Evolutionary conservation across 768 basidiomycete genomes (phyloP), one percentile per base, ranked within the genome.

Genomic region (Sarcomyxa edulis): DNA sequence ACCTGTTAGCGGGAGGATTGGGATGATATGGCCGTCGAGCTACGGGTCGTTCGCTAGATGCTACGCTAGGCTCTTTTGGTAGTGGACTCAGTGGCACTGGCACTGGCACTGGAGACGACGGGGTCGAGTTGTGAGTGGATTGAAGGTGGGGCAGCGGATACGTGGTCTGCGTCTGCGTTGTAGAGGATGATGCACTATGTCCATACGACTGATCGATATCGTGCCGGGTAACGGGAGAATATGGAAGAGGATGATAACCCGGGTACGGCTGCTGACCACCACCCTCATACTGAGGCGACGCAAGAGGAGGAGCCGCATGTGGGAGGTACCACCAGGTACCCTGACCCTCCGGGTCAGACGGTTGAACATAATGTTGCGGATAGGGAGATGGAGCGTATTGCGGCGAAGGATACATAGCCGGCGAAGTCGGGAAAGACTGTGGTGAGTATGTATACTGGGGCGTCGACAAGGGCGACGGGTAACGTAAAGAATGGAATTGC

Each of bases 1-100:
- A 89, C 10, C 89, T 76, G 37, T 85, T 71, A 8, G 77, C 63
- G 9, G 84, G 83, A 1, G 81, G 74, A 40, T 78, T 82, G 2
- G 84, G 84, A 46, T 86, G 84, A 48, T 81, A 84, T 15, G 71
- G 50, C 7, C 74, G 71, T 28, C 81, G 78, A 18, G 62, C 52
- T 4, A 60, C 23, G 0, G 61, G 57, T 21, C 48, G 62, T 11
- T 65, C 62, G 19, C 41, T 40, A 15, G n/a, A n/a, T n/a, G n/a
- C n/a, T n/a, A n/a, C n/a, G n/a, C n/a, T n/a, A n/a, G n/a, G n/a
- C n/a, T n/a, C 15, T 34, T 19, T 49, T 7, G 39, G 45, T 3
- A 24, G 47, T 11, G 24, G 31, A 35, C 47, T 44, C 7, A 35
- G 12, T 23, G 39, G 28, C 29, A 15, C 49, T 38, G 9, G 38